phyloP scores from a whole-genome alignment of 176 grass and related monocot species.

The Musa troglodytarum region DNA sequence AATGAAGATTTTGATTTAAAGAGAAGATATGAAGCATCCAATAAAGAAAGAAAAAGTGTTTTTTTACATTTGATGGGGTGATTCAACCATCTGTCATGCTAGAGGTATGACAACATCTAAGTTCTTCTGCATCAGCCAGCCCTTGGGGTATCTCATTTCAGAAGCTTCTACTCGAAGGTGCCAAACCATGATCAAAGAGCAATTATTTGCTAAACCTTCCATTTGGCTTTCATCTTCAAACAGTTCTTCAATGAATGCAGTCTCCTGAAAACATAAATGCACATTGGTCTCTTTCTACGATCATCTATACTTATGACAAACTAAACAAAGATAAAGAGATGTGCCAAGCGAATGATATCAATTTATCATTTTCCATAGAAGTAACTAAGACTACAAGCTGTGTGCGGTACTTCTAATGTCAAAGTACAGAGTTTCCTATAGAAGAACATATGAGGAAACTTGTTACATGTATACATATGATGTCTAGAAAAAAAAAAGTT shows the following conservation, averaged over 20 bases:
- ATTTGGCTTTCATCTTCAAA: constrained; percentile 77
- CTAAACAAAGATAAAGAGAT: too few relatives aligned
- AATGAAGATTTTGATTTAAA: not conserved
- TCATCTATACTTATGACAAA: too few relatives aligned
- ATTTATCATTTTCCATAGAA: too few relatives aligned
- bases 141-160: constrained; percentile 37
- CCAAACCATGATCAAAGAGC: constrained; percentile 80
- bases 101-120: constrained; percentile 39
- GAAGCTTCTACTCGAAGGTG: constrained; percentile 53
- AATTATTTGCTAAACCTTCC: constrained; percentile 78
- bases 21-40: not conserved
- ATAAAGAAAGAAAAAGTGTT: not conserved
- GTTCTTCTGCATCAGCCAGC: constrained; percentile 62
- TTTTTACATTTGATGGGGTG: not conserved
- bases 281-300: constrained; percentile 15
- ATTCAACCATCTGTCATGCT: constrained; percentile 14
- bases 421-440: too few relatives aligned
- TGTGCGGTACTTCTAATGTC: too few relatives aligned
- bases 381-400: too few relatives aligned
- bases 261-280: constrained; percentile 49
- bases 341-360: too few relatives aligned
- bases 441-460: too few relatives aligned
- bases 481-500: not conserved
- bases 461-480: not conserved
- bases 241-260: constrained; percentile 69